Evolutionary conservation across 1,284 basidiomycete species (phyloP), one percentile per base, ranked within the genome.

Genomic region (Papiliotrema fonsecae): DNA sequence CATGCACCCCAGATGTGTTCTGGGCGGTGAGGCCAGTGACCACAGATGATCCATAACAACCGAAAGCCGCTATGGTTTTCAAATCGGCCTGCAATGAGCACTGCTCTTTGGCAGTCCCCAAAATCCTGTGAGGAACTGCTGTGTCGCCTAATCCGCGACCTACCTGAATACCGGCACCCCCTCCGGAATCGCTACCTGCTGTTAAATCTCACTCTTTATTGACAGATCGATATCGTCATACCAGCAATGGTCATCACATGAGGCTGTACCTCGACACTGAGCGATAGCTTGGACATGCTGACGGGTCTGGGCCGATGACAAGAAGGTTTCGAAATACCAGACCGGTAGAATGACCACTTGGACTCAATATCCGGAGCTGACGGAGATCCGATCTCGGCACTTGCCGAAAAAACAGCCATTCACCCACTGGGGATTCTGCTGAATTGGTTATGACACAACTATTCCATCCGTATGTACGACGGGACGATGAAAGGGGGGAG

Each of bases 11-110:
- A 0, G 73, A 78, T 0, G 92, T 96, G 69, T 96, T 96, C 68
- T 97, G 93, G 0, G 92, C 88, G 0, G 89, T 93, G 40, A 97
- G 70, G 0, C 90, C 91, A 0, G 93, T 96, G 47, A 94, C 75
- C 4, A 84, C 89, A 50, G 84, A 87, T n/a, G 87, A 79, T 18
- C 89, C 93, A 64, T 92, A 96, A 60, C 86, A 87, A 27, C 79
- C 79, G 25, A 87, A 79, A 0, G 88, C 84, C 2, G 86, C 82
- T 56, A 89, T 85, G 1, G 87, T 88, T 73, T 88, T 92, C 31
- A 97, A 76, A 71, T 97, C 93, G 16, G 77, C 78, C 61, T 79
- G 52, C 48, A 19, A 55, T 11, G 35, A 40, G n/a, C 22, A 40
- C n/a, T 22, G 14, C 24, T 32, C 50, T 22, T 31, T 32, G 14